These are phyloP conservation scores for Nakazawaea peltata DNA, from an alignment of 805 yeast genomes.

Conservation along the genomic window DNA sequence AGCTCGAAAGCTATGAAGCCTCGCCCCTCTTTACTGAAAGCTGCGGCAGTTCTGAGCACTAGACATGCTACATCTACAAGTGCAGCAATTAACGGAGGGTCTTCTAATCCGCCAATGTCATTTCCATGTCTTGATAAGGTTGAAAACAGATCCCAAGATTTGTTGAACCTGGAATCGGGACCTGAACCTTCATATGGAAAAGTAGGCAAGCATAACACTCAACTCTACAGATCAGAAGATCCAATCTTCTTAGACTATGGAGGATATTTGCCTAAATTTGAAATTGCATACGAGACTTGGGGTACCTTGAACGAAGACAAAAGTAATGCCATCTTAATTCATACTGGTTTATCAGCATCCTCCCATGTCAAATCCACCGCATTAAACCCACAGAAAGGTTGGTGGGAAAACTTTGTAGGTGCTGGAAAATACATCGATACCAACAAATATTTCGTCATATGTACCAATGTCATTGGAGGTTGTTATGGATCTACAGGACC, in stretches of 20 bases:
- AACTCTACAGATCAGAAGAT: slow-evolving; percentile 40
- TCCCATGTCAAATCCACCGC: slow-evolving; percentile 85
- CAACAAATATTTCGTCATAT: slow-evolving; percentile 68
- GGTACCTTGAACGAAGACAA: slow-evolving; percentile 56
- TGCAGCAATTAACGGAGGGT: background rate
- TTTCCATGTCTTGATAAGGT: slow-evolving; percentile 83
- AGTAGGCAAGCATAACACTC: slow-evolving; percentile 58
- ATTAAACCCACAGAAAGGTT: slow-evolving; percentile 64
- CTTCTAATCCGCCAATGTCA: slow-evolving; percentile 59
- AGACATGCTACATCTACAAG: slow-evolving; percentile 4
- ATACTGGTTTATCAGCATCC: slow-evolving; percentile 89
- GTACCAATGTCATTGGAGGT: slow-evolving; percentile 91
- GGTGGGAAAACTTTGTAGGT: slow-evolving; percentile 96
- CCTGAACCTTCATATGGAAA: slow-evolving; percentile 83
- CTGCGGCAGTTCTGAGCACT: slow-evolving; percentile 6
- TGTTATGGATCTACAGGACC: slow-evolving; percentile 97
- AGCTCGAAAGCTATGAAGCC: slow-evolving; percentile 10
- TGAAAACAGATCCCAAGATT: slow-evolving; percentile 40
- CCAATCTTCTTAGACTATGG: slow-evolving; percentile 80
- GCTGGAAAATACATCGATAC: slow-evolving; percentile 78
- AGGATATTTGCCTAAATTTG: slow-evolving; percentile 61
- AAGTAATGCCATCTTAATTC: slow-evolving; percentile 71
- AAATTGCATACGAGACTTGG: slow-evolving; percentile 93
- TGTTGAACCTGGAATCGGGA: slow-evolving; percentile 44
- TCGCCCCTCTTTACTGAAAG: slow-evolving; percentile 12